These are phyloP conservation scores for Batkoa obscura DNA, from an alignment of 371 early-diverging fungal species.

Conservation along the genomic window DNA sequence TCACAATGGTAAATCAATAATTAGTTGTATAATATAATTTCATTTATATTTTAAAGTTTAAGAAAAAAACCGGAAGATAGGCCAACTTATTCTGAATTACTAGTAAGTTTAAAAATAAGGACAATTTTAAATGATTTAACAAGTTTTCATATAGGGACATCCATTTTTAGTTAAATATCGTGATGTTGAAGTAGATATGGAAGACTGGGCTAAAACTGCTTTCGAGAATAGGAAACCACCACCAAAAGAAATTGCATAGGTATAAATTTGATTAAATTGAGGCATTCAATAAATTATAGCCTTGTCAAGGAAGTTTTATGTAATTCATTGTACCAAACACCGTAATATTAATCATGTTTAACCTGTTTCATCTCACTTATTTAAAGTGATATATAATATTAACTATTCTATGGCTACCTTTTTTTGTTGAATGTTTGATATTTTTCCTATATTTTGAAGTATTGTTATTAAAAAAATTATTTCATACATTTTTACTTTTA, in stretches of 20 bases:
- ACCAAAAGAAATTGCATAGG: neutral
- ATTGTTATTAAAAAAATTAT: no score
- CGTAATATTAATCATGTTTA: no score
- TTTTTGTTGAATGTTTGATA: no score
- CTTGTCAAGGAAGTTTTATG: no score
- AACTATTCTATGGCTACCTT: no score
- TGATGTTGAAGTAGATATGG: constrained; percentile 32
- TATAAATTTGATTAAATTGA: neutral
- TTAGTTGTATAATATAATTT: neutral
- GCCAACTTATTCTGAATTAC: constrained; percentile 44
- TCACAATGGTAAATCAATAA: constrained; percentile 31
- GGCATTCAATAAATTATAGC: no score
- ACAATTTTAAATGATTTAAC: neutral
- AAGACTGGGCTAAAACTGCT: constrained; percentile 41
- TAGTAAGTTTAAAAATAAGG: constrained; percentile 13
- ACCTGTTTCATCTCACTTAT: no score
- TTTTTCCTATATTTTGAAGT: no score
- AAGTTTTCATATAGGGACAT: constrained; percentile 22
- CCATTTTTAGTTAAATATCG: constrained; percentile 45
- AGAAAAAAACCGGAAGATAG: constrained; percentile 49
- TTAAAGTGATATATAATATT: no score
- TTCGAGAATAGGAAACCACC: constrained; percentile 12
- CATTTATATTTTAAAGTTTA: constrained; percentile 21
- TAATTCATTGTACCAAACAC: no score
- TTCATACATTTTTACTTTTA: no score